A percentile compares a stretch with the other conserved stretches of the same genome.
These are phyloP conservation scores for Hypoxylon cercidicola DNA, from an alignment of 495 filamentous ascomycete genomes.

Conservation along the genomic window DNA sequence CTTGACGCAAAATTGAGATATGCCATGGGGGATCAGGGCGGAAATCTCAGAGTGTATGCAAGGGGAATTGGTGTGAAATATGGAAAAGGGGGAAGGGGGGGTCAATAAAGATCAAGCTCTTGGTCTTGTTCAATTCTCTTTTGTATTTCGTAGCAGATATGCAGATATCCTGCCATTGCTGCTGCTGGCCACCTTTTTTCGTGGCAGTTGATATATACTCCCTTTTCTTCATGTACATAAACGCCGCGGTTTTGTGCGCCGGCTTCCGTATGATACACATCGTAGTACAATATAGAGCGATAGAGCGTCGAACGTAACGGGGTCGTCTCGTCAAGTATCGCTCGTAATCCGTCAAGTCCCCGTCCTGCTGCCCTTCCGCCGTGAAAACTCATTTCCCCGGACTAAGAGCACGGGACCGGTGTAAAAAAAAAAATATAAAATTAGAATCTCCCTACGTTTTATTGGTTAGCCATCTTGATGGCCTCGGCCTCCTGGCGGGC, in stretches of 20 bases:
- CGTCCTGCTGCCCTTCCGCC: not conserved
- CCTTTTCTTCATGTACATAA: constrained; percentile 33
- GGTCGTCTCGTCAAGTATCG: constrained; percentile 10
- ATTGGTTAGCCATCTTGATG: constrained; percentile 46
- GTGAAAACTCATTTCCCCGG: not conserved
- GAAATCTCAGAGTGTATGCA: constrained; percentile 51
- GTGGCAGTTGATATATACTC: constrained; percentile 27
- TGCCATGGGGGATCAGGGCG: constrained; percentile 42
- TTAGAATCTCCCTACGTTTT: constrained; percentile 5
- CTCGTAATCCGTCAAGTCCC: not conserved
- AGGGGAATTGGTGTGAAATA: constrained; percentile 23
- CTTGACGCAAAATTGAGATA: constrained; percentile 52
- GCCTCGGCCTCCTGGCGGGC: constrained; percentile 45
- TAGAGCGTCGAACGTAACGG: not conserved
- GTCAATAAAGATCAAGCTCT: constrained; percentile 1
- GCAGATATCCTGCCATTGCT: constrained; percentile 16
- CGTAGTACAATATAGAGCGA: constrained; percentile 26
- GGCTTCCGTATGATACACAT: constrained; percentile 35
- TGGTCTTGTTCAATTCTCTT: constrained; percentile 1
- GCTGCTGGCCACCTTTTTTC: constrained; percentile 7
- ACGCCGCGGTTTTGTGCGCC: constrained; percentile 20
- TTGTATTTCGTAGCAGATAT: constrained; percentile 25
- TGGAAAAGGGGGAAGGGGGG: not conserved
- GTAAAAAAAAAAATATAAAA: not conserved
- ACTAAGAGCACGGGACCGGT: not conserved